Conservation (phyloP, 352 stramenopile species). For the Bremia lactucae region DNA sequence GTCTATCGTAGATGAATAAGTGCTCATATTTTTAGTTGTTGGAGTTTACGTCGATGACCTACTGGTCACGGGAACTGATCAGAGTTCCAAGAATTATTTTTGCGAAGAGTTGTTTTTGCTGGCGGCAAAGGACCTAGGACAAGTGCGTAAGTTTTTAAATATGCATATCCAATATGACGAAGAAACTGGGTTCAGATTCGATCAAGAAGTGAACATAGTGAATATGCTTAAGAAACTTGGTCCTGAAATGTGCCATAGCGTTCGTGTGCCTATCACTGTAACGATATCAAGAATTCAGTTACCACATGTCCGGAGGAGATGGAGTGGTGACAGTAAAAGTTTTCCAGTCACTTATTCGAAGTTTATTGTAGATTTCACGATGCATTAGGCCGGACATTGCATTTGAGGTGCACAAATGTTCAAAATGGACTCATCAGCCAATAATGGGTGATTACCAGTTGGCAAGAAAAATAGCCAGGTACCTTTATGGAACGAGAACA, state of each 20-base stretch:
- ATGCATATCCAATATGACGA: conserved; percentile 14
- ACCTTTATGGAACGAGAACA: neutral
- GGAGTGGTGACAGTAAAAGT: neutral
- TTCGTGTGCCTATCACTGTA: neutral
- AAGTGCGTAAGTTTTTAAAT: conserved; percentile 15
- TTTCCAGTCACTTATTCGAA: neutral
- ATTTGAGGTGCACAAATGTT: neutral
- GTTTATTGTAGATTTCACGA: neutral
- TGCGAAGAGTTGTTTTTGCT: conserved; percentile 4
- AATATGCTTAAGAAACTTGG: conserved; percentile 14
- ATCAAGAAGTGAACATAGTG: conserved; percentile 14
- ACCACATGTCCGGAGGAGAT: neutral
- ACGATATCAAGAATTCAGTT: too few species aligned
- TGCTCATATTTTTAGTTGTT: neutral
- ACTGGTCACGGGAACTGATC: neutral
- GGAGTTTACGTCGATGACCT: neutral
- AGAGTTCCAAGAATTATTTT: conserved; percentile 2
- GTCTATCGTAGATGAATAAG: neutral
- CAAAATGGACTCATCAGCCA: neutral
- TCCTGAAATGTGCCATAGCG: conserved; percentile 6
- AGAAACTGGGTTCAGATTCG: conserved; percentile 1
- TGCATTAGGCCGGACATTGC: neutral
- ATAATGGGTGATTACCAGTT: neutral
- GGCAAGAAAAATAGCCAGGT: neutral
- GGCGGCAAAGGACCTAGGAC: conserved; percentile 20